Evolutionary conservation across 768 basidiomycete genomes (phyloP).

Genomic region (Dacryopinax primogenitus): DNA sequence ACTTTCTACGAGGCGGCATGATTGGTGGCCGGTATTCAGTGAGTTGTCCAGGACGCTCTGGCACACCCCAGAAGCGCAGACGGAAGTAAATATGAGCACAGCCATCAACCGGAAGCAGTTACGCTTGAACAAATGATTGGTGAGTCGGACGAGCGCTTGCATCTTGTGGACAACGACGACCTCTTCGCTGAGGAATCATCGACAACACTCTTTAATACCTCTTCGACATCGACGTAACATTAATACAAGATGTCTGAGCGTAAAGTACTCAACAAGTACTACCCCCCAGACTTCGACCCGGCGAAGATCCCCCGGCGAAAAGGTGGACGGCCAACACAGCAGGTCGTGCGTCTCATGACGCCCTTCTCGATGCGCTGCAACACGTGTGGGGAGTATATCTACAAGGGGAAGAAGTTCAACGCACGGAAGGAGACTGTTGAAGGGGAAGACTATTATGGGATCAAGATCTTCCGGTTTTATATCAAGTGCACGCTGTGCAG

Average conservation of each 20-base stretch:
- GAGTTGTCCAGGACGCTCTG: too few species aligned
- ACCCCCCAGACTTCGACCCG: constrained; percentile 97
- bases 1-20: too few species aligned
- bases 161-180: background rate
- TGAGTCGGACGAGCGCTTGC: constrained; percentile 5
- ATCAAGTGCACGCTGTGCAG: constrained; percentile 93
- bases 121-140: background rate
- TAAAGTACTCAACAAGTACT: constrained; percentile 85
- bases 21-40: too few species aligned
- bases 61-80: background rate
- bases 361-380: constrained; percentile 98
- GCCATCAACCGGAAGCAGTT: background rate
- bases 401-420: constrained; percentile 99
- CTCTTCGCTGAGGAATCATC: background rate
- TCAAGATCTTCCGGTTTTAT: constrained; percentile 90
- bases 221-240: background rate
- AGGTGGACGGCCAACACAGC: constrained; percentile 85
- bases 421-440: constrained; percentile 97
- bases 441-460: constrained; percentile 94
- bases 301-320: constrained; percentile 86
- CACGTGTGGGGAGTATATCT: constrained; percentile 96
- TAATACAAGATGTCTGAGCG: constrained; percentile 25
- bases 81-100: background rate
- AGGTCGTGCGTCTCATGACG: constrained; percentile 97
- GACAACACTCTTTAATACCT: background rate